phyloP scores from a whole-genome alignment of 768 basidiomycete genomes.

The Auriscalpium microsporum region DNA sequence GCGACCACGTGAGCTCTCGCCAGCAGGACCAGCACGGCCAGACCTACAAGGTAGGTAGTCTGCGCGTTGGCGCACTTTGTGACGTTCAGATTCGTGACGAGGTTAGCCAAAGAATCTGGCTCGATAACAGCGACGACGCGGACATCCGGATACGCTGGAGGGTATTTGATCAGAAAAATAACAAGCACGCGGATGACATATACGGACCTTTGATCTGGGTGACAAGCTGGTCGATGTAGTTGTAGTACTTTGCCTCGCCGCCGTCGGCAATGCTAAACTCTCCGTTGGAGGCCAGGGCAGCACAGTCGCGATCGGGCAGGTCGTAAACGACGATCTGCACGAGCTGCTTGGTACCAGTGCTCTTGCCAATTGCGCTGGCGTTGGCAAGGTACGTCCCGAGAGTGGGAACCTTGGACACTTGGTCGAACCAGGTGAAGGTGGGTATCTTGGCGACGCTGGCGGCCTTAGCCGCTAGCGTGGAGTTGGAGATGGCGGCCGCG shows the following conservation, averaged over 20 bases:
- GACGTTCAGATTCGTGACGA: conserved; percentile 60
- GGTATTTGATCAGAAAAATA: not conserved
- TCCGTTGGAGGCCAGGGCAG: conserved; percentile 57
- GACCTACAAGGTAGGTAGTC: conserved; percentile 38
- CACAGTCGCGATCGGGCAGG: conserved; percentile 59
- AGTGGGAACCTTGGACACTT: conserved; percentile 43
- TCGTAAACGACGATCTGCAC: conserved; percentile 39
- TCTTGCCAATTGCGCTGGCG: conserved; percentile 36
- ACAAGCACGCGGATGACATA: not conserved
- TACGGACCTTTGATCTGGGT: conserved; percentile 43
- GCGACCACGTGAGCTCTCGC: not conserved
- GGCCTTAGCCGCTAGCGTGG: conserved; percentile 43
- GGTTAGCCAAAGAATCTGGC: conserved; percentile 59
- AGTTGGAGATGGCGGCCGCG: conserved; percentile 38
- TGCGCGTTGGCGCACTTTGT: conserved; percentile 47
- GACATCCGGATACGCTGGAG: conserved; percentile 39
- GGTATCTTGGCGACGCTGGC: conserved; percentile 46
- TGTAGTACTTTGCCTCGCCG: conserved; percentile 45
- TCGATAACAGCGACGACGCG: conserved; percentile 59
- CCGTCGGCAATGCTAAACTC: conserved; percentile 52
- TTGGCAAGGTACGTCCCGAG: conserved; percentile 51
- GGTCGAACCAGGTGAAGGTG: conserved; percentile 56
- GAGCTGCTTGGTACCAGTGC: conserved; percentile 38
- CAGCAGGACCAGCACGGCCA: not conserved
- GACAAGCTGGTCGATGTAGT: conserved; percentile 56